Percentiles rank a stretch among this genome's conserved stretches.
phyloP scores from a whole-genome alignment of 306 rosid genomes.

The Castanopsis chinensis region DNA sequence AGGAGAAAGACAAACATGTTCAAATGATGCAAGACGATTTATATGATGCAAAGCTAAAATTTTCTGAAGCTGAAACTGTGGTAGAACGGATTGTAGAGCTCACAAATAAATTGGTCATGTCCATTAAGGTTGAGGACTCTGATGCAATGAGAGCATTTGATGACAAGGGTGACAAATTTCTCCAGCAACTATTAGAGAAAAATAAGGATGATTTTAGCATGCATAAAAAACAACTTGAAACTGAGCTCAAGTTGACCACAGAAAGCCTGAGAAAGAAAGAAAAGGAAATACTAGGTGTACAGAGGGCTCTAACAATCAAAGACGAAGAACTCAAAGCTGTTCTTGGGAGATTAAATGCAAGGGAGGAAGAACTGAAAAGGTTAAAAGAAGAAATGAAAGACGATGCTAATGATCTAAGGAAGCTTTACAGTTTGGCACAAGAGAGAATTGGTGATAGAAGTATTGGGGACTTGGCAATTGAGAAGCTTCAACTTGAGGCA shows the following conservation, averaged over 20 bases:
- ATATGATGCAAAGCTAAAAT: constrained; percentile 49
- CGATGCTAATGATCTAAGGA: constrained; percentile 57
- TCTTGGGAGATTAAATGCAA: constrained; percentile 52
- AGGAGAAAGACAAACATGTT: constrained; percentile 78
- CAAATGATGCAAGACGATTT: constrained; percentile 54
- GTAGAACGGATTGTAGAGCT: constrained; percentile 66
- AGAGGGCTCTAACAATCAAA: constrained; percentile 64
- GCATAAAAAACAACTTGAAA: constrained; percentile 58
- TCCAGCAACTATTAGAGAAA: constrained; percentile 37
- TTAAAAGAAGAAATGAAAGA: constrained; percentile 45
- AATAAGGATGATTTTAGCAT: constrained; percentile 41
- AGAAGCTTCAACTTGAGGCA: constrained; percentile 84
- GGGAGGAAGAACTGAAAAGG: constrained; percentile 54
- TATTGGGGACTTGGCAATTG: constrained; percentile 61
- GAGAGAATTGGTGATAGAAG: constrained; percentile 52
- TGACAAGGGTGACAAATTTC: constrained; percentile 30
- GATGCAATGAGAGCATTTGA: constrained; percentile 16
- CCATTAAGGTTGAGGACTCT: constrained; percentile 52
- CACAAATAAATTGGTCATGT: constrained; percentile 59
- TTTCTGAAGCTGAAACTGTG: constrained; percentile 64
- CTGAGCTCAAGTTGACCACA: constrained; percentile 62
- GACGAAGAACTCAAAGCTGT: constrained; percentile 76
- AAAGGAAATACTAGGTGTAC: constrained; percentile 67
- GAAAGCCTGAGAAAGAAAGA: constrained; percentile 66
- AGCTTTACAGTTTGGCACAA: constrained; percentile 57